These are phyloP conservation scores for Lentinula sp. DNA, from an alignment of 768 basidiomycete genomes.

Conservation along the genomic window DNA sequence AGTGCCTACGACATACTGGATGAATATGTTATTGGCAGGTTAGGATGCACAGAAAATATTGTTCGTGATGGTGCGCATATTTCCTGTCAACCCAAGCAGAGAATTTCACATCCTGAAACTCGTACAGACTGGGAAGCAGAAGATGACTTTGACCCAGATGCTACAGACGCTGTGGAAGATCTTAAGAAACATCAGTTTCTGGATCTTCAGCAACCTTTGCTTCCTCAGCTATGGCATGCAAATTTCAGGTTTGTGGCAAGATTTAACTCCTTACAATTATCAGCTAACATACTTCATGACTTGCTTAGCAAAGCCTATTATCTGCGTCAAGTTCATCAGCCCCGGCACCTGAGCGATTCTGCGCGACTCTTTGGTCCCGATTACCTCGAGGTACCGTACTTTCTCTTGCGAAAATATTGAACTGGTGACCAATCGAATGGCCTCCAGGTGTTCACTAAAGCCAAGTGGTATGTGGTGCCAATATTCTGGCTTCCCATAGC, in stretches of 20 bases:
- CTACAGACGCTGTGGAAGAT: slow-evolving; percentile 77
- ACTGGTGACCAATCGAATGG: neutral
- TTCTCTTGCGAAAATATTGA: neutral
- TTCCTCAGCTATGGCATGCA: slow-evolving; percentile 81
- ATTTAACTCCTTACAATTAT: neutral
- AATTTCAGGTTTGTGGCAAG: slow-evolving; percentile 64
- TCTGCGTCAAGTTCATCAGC: slow-evolving; percentile 94
- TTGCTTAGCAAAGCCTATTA: slow-evolving; percentile 82
- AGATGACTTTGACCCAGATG: slow-evolving; percentile 88
- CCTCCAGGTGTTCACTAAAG: slow-evolving; percentile 68
- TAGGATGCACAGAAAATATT: slow-evolving; percentile 69
- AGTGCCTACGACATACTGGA: slow-evolving; percentile 89
- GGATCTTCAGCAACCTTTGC: slow-evolving; percentile 79
- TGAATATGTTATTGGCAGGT: slow-evolving; percentile 78
- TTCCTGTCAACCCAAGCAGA: neutral
- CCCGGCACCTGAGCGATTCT: slow-evolving; percentile 76
- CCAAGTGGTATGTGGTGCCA: slow-evolving; percentile 93
- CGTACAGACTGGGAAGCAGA: slow-evolving; percentile 77
- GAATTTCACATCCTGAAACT: slow-evolving; percentile 1
- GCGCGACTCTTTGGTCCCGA: slow-evolving; percentile 84
- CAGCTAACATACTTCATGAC: neutral
- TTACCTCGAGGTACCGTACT: slow-evolving; percentile 63
- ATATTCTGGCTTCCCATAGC: slow-evolving; percentile 88
- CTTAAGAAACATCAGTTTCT: slow-evolving; percentile 88
- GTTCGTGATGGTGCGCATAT: slow-evolving; percentile 68